Base-by-base conservation (phyloP, 768 basidiomycete genomes). In the Pulveroboletus frians region DNA sequence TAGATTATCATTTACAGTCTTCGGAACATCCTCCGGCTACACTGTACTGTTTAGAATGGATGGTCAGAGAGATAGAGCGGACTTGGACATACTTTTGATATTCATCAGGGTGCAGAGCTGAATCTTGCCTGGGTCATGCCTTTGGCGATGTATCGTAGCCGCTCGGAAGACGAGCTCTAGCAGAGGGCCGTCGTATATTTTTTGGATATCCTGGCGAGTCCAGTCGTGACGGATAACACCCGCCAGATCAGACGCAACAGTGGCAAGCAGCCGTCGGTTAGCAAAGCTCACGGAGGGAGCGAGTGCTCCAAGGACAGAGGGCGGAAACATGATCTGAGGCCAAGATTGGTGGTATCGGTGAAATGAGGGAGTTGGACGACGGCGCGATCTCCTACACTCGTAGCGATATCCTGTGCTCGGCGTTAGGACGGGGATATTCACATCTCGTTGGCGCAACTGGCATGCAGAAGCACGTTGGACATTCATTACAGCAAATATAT, bases 91-190 rank as follows among this genome's bases (percentile, higher is more conserved):
- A 90, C 92, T 92, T 71, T 98, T 98, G 70, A 98, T 98, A 66
- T 98, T 98, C 88, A 98, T 92, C 27, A 98, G 77, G 4, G 95
- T 98, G 60, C 94, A 97, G 29, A 98, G 78, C 70, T 98, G 95
- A 27, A 98, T 82, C 74, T 96, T 92, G 58, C 70, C 77, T 29
- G 93, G 85, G 70, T 94, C 87, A 57, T 96, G 92, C 66, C 88
- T 75, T 62, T 84, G 78, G 55, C 94, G 76, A 68, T 98, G 95
- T 10, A 94, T 78, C 3, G 79, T 68, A 13, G 92, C 89, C 31
- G 95, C 85, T 43, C 82, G 80, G 68, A 88, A 97, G 52, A 95
- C 84, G 46, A 95, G 84, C 39, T 93, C 88, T 59, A 98, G 79
- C 44, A 98, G 68, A 7, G 95, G 90, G 4, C 76, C 75, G 66